Percentiles rank a stretch among this genome's conserved stretches.
phyloP scores from a whole-genome alignment of 2,329 filamentous ascomycete species.

The Beauveria bassiana region DNA sequence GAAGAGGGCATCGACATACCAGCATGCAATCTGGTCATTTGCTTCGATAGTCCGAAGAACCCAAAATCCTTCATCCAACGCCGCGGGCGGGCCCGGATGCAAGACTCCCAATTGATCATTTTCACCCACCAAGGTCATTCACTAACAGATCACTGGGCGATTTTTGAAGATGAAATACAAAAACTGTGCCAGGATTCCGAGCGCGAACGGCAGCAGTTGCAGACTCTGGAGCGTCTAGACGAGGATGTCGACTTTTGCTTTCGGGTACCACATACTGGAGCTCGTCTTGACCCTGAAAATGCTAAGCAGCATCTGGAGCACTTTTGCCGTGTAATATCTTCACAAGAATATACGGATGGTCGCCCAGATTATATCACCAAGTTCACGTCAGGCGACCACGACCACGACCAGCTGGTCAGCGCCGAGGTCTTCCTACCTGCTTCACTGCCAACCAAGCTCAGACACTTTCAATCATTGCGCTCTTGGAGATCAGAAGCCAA shows the following conservation, averaged over 20 bases:
- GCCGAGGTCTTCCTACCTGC: slow-evolving; percentile 65
- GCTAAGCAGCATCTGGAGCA: slow-evolving; percentile 72
- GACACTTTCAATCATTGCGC: slow-evolving; percentile 17
- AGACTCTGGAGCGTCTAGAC: slow-evolving; percentile 38
- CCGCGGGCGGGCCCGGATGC: slow-evolving; percentile 44
- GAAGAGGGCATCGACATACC: slow-evolving; percentile 64
- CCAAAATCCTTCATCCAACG: slow-evolving; percentile 54
- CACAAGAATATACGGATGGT: slow-evolving; percentile 52
- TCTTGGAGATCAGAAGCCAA: slow-evolving; percentile 63
- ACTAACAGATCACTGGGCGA: slow-evolving; percentile 46
- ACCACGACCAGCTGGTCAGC: slow-evolving; percentile 26
- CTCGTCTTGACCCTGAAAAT: slow-evolving; percentile 63
- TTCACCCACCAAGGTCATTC: slow-evolving; percentile 27
- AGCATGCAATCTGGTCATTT: slow-evolving; percentile 54
- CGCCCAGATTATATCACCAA: slow-evolving; percentile 60
- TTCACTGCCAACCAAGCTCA: slow-evolving; percentile 47
- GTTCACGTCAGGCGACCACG: slow-evolving; percentile 23
- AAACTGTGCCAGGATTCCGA: slow-evolving; percentile 57
- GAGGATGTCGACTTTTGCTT: slow-evolving; percentile 22
- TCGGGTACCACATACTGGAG: slow-evolving; percentile 40
- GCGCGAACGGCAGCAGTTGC: slow-evolving; percentile 38
- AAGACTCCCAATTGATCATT: slow-evolving; percentile 41
- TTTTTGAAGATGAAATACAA: slow-evolving; percentile 67
- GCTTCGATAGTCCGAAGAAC: slow-evolving; percentile 42
- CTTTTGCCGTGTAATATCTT: slow-evolving; percentile 61